These are phyloP conservation scores for Pezicula rhizophila DNA, from an alignment of 2,329 filamentous ascomycete species.

Conservation along the genomic window DNA sequence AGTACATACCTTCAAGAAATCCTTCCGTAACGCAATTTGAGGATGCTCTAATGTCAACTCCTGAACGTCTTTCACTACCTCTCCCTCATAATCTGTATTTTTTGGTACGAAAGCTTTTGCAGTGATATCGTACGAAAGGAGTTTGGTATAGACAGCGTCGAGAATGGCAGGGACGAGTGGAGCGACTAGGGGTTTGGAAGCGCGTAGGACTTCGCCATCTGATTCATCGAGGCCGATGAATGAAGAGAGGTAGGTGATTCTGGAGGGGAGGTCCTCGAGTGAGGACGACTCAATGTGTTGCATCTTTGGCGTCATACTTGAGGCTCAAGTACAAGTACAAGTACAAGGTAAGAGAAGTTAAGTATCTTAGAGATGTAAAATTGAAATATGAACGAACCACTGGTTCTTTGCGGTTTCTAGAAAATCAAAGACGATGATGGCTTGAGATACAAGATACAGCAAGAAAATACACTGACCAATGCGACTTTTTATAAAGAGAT, in stretches of 20 bases:
- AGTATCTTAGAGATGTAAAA: not conserved
- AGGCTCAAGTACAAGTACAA: not conserved
- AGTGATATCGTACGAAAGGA: constrained; percentile 76
- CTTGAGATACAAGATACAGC: too few species aligned
- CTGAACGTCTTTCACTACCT: constrained; percentile 54
- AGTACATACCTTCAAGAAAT: constrained; percentile 46
- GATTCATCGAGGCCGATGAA: constrained; percentile 22
- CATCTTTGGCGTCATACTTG: constrained; percentile 13
- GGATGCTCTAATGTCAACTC: constrained; percentile 54
- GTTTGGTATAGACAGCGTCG: constrained; percentile 78
- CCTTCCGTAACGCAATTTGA: constrained; percentile 71
- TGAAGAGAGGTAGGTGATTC: constrained; percentile 21
- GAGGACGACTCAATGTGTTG: constrained; percentile 23
- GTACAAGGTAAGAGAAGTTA: not conserved
- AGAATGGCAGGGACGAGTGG: constrained; percentile 76
- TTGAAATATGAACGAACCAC: not conserved
- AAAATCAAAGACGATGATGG: too few species aligned
- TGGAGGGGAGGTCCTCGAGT: constrained; percentile 17
- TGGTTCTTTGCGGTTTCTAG: too few species aligned
- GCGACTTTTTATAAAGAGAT: too few species aligned
- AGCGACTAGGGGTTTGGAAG: constrained; percentile 23
- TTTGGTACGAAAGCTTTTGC: constrained; percentile 66
- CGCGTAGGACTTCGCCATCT: constrained; percentile 25
- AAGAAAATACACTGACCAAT: too few species aligned
- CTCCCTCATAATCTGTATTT: constrained; percentile 59